phyloP scores from a whole-genome alignment of 345 rosid genomes.

The Brassica rapa region DNA sequence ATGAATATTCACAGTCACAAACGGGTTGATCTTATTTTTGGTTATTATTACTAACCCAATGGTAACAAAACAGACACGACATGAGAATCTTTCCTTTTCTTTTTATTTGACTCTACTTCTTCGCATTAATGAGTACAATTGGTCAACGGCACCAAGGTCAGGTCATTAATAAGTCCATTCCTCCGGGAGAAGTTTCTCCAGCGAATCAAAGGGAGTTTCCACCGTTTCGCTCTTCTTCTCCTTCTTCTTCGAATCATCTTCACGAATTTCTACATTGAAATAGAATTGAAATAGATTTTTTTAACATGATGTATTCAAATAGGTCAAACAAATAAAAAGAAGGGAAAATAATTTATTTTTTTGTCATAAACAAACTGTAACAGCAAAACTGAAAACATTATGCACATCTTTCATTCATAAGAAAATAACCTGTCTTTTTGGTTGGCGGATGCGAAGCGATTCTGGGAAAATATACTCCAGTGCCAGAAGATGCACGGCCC shows the following conservation, averaged over 20 bases:
- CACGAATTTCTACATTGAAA: conserved; percentile 31
- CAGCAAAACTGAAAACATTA: not conserved
- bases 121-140: conserved; percentile 2
- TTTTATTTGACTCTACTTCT: conserved; percentile 21
- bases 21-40: conserved; percentile 20
- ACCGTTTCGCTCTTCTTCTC: conserved; percentile 28
- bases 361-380: not conserved
- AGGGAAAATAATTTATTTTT: not conserved
- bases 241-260: conserved; percentile 38
- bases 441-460: conserved; percentile 43
- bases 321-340: not conserved
- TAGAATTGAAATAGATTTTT: conserved; percentile 25
- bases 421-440: conserved; percentile 57
- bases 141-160: conserved; percentile 11
- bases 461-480: conserved; percentile 84
- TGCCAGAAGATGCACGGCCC: conserved; percentile 63
- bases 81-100: conserved; percentile 6
- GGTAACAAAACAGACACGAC: conserved; percentile 31
- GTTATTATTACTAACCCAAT: conserved; percentile 10
- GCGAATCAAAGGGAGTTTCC: conserved; percentile 45
- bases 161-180: conserved; percentile 71
- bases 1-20: conserved; percentile 15
- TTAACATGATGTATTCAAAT: not conserved
- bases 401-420: not conserved
- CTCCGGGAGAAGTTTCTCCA: conserved; percentile 68